Conservation (phyloP, 1,284 basidiomycete species). For the Apiotrichum siamense region DNA sequence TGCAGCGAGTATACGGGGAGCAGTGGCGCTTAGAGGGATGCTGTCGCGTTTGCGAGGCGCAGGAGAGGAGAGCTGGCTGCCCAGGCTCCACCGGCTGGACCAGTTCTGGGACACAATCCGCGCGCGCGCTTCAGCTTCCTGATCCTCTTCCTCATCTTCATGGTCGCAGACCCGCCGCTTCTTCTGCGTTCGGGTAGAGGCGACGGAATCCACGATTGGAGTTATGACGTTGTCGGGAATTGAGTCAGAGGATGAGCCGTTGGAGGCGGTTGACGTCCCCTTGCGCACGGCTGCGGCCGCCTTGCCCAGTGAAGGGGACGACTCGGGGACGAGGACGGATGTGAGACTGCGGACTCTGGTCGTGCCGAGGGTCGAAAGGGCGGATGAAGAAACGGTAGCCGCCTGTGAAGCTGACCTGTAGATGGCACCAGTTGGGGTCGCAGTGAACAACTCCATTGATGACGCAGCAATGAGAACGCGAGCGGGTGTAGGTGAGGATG, state of each 20-base stretch:
- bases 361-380: neutral
- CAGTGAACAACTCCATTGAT: neutral
- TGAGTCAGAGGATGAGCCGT: conserved; percentile 23
- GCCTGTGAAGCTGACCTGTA: conserved; percentile 1
- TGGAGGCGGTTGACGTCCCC: neutral
- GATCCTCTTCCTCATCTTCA: conserved; percentile 21
- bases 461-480: conserved; percentile 8
- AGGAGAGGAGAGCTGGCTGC: neutral
- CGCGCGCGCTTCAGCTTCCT: conserved; percentile 22
- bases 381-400: neutral
- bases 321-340: conserved; percentile 17
- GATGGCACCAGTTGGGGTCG: neutral
- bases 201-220: conserved; percentile 10
- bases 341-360: neutral
- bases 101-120: conserved; percentile 37
- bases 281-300: no score
- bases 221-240: conserved; percentile 31
- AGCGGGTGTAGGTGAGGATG: conserved; percentile 11
- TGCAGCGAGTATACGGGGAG: neutral
- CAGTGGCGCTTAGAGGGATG: neutral
- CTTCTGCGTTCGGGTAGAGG: conserved; percentile 5
- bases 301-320: conserved; percentile 10
- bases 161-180: conserved; percentile 16
- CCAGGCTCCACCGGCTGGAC: conserved; percentile 7
- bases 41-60: neutral